Evolutionary conservation across 2,329 filamentous ascomycete species (phyloP).

Genomic region (Hypocreales sp.): DNA sequence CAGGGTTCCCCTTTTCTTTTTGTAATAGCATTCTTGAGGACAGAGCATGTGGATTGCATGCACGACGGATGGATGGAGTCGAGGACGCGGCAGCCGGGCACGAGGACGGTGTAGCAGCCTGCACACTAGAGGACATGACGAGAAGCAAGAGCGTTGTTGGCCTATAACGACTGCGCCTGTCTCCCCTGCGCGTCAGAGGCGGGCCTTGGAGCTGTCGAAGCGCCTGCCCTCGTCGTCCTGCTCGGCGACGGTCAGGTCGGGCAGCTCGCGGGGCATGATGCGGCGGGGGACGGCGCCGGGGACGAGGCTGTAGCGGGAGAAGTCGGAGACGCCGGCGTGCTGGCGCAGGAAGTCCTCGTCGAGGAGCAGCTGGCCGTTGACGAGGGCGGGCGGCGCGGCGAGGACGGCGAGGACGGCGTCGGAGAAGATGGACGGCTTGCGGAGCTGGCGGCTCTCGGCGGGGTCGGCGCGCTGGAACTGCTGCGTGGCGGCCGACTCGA

Average conservation of each 20-base stretch:
- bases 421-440: constrained; percentile 60
- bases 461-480: constrained; percentile 28
- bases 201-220: constrained; percentile 57
- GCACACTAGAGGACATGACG: constrained; percentile 1
- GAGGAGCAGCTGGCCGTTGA: constrained; percentile 58
- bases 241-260: constrained; percentile 56
- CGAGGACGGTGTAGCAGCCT: too few species aligned
- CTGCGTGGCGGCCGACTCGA: constrained; percentile 61
- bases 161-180: too few species aligned
- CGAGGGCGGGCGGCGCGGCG: constrained; percentile 34
- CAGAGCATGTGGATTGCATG: too few species aligned
- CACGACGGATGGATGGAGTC: too few species aligned
- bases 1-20: too few species aligned
- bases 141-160: too few species aligned
- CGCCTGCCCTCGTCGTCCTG: constrained; percentile 66
- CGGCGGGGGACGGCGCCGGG: constrained; percentile 47
- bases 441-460: constrained; percentile 38
- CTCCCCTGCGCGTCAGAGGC: too few species aligned
- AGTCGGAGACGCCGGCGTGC: constrained; percentile 50
- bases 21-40: too few species aligned
- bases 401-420: constrained; percentile 66
- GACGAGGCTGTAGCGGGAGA: constrained; percentile 57
- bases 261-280: constrained; percentile 62
- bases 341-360: constrained; percentile 70
- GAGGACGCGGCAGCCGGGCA: too few species aligned